Evolutionary conservation across 2,329 filamentous ascomycete genomes (phyloP).

Genomic region (Pseudocercospora pini-densiflorae): DNA sequence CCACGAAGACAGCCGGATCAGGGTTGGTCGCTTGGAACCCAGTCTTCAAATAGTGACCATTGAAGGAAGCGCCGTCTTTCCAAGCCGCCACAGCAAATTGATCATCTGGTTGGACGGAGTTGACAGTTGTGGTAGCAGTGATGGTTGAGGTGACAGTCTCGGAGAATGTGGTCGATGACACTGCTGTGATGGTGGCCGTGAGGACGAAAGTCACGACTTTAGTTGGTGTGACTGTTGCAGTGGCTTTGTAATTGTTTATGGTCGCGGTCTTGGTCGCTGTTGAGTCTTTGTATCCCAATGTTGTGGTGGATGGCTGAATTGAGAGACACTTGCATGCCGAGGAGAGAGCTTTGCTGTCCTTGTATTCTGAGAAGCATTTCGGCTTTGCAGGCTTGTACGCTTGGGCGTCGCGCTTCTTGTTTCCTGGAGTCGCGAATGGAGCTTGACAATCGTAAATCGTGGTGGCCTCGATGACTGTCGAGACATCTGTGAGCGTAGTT

Average conservation of each 20-base stretch:
- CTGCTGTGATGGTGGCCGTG: neutral
- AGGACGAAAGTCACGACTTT: neutral
- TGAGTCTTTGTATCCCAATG: neutral
- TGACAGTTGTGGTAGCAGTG: neutral
- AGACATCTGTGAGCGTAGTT: neutral
- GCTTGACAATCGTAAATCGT: conserved; percentile 1
- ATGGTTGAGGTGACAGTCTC: neutral
- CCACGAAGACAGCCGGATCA: conserved; percentile 3
- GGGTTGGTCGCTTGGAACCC: neutral
- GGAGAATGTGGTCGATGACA: neutral
- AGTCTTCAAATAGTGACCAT: neutral
- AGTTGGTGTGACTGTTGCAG: neutral
- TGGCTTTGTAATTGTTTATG: neutral
- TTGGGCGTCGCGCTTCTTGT: neutral
- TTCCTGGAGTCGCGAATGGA: neutral
- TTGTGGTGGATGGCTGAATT: neutral
- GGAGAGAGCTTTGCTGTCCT: neutral
- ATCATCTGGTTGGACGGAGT: neutral
- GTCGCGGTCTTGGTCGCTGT: neutral
- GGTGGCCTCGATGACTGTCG: neutral
- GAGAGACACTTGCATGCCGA: conserved; percentile 9
- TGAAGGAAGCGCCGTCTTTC: neutral
- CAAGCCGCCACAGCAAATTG: neutral
- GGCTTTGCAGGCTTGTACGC: conserved; percentile 1
- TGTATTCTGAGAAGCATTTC: conserved; percentile 2